Evolutionary conservation across 2,329 filamentous ascomycete species (phyloP), one percentile per base, ranked within the genome.

Genomic region (Pyrenochaeta sp.): DNA sequence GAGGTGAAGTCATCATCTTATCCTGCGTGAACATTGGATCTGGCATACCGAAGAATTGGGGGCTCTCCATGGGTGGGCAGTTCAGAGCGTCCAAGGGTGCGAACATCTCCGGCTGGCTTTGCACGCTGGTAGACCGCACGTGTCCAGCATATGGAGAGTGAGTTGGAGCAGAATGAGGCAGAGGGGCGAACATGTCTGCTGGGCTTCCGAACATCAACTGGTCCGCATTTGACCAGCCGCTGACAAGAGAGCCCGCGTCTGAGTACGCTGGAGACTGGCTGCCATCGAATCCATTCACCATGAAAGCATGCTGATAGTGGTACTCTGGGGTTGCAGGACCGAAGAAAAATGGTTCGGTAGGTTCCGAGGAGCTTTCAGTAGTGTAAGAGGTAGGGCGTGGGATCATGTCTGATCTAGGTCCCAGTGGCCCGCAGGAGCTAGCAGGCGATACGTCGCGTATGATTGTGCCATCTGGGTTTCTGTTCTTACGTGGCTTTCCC

Each of bases 401-500:
- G 23, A 73, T 68, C 47, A 72, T 66, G 36, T 72, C 69, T 20
- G 69, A 60, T 45, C 65, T 62, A 33, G 67, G 57, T 35, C 66
- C 69, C 45, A 73, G 54, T 2, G 64, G 62, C 30, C 66, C 67
- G 45, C 63, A 71, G 6, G 69, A 70, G 54, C 66, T 71, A 31
- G 67, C 64, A 36, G 71, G 71, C 15, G 71, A 72, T 39, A 71
- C 66, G 33, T 72, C 71, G 41, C 72, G 69, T 56, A 70, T 66
- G 36, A 74, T 72, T 17, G 66, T 65, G 18, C 71, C 71, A 45
- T 75, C 72, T 42, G 70, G 63, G 41, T 74, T 74, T 49, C 72
- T 68, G 60, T 72, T 71, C 60, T 74, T 75, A 41, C 72, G 69
- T 30, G 72, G 72, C 43, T 75, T 75, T 21, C 72, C 72, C 46